These are phyloP conservation scores for Cutaneotrichosporon sp. DNA, from an alignment of 1,284 basidiomycete genomes.

Conservation along the genomic window DNA sequence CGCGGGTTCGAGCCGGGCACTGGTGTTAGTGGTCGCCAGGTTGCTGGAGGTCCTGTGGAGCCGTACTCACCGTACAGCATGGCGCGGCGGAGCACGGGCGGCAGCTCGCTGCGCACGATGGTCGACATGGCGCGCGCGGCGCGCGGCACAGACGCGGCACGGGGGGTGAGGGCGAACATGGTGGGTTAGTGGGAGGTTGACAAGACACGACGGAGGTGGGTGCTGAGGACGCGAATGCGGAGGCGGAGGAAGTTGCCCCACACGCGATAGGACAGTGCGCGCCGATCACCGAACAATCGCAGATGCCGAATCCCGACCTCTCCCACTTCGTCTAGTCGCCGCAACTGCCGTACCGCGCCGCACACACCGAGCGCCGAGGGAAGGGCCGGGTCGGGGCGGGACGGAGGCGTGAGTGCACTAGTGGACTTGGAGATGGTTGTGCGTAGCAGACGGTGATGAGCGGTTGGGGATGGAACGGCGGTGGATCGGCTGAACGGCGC, in stretches of 20 bases:
- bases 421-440: too few relatives aligned
- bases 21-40: slow-evolving; percentile 34
- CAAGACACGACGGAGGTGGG: not conserved
- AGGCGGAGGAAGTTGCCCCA: not conserved
- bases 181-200: not conserved
- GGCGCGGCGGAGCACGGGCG: slow-evolving; percentile 39
- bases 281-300: not conserved
- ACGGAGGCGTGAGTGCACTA: too few relatives aligned
- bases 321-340: too few relatives aligned
- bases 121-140: slow-evolving; percentile 16
- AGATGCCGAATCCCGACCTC: slow-evolving; percentile 12
- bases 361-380: not conserved
- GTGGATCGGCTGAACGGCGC: too few relatives aligned
- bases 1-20: slow-evolving; percentile 74
- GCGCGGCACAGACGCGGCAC: slow-evolving; percentile 1
- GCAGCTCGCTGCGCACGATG: slow-evolving; percentile 9
- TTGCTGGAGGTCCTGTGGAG: not conserved
- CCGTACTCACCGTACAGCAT: slow-evolving; percentile 45
- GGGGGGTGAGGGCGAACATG: not conserved
- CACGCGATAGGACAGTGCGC: not conserved
- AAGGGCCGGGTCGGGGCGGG: too few relatives aligned
- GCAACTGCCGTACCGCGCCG: too few relatives aligned
- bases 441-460: too few relatives aligned
- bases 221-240: not conserved
- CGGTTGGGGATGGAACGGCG: too few relatives aligned